phyloP scores from a whole-genome alignment of 257 asterid genomes.

The Anisodus tanguticus region DNA sequence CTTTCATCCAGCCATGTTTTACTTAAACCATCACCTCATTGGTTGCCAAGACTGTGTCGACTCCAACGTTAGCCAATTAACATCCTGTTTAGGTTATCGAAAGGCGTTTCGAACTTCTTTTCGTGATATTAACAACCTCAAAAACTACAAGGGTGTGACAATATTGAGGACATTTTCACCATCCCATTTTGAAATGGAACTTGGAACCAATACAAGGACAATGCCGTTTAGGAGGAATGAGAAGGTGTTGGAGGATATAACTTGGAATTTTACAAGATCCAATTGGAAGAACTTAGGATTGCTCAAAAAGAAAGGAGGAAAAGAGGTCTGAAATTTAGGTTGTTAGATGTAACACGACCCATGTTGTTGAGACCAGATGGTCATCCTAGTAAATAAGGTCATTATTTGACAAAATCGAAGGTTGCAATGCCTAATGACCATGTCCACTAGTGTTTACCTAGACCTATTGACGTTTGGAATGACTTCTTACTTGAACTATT shows the following conservation, averaged over 20 bases:
- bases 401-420: slow-evolving; percentile 39
- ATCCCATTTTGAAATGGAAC: slow-evolving; percentile 47
- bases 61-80: background rate
- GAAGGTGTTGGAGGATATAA: slow-evolving; percentile 33
- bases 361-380: slow-evolving; percentile 36
- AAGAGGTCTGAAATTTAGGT: slow-evolving; percentile 44
- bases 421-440: slow-evolving; percentile 45
- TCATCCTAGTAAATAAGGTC: slow-evolving; percentile 66
- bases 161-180: slow-evolving; percentile 54
- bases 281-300: slow-evolving; percentile 50
- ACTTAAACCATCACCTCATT: background rate
- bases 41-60: background rate
- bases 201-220: slow-evolving; percentile 43
- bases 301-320: slow-evolving; percentile 43
- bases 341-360: slow-evolving; percentile 54
- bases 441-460: slow-evolving; percentile 26
- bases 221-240: slow-evolving; percentile 50
- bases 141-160: slow-evolving; percentile 36
- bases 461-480: slow-evolving; percentile 27
- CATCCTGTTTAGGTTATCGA: background rate
- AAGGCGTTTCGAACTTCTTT: slow-evolving; percentile 32
- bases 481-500: slow-evolving; percentile 52
- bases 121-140: slow-evolving; percentile 39
- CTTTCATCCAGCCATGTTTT: background rate
- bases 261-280: slow-evolving; percentile 45